These are phyloP conservation scores for Diospyros kaki DNA, from an alignment of 148 eudicot species.

Conservation along the genomic window DNA sequence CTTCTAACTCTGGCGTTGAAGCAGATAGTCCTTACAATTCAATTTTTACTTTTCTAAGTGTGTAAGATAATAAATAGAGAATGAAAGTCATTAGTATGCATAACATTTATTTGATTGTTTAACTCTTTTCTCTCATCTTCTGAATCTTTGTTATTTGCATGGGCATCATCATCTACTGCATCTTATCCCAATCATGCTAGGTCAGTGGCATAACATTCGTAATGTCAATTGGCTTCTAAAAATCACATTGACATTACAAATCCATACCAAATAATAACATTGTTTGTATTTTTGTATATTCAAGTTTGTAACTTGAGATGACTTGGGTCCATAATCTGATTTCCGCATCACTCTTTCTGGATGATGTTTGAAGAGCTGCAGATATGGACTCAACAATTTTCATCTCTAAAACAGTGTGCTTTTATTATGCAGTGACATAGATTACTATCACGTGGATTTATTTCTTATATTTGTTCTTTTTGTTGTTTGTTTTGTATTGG, in stretches of 20 bases:
- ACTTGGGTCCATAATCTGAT: neutral
- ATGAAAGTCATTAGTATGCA: neutral
- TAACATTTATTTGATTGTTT: neutral
- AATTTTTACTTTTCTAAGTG: neutral
- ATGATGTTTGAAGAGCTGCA: neutral
- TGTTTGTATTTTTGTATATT: neutral
- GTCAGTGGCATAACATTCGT: too few species aligned
- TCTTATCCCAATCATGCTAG: too few species aligned
- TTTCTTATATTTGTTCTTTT: neutral
- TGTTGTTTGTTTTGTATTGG: conserved; percentile 2
- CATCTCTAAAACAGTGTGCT: neutral
- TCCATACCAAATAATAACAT: too few species aligned
- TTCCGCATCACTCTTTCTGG: neutral
- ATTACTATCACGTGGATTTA: neutral
- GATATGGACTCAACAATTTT: neutral
- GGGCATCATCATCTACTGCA: too few species aligned
- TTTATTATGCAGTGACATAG: neutral
- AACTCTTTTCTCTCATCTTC: too few species aligned
- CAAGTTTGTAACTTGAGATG: neutral
- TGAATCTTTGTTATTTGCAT: too few species aligned
- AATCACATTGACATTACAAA: too few species aligned
- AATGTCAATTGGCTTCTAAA: too few species aligned
- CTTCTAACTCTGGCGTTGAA: neutral
- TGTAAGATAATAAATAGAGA: neutral
- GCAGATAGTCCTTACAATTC: neutral